Conservation (phyloP, 2,329 filamentous ascomycete genomes). For the Raffaelea ambrosiae region DNA sequence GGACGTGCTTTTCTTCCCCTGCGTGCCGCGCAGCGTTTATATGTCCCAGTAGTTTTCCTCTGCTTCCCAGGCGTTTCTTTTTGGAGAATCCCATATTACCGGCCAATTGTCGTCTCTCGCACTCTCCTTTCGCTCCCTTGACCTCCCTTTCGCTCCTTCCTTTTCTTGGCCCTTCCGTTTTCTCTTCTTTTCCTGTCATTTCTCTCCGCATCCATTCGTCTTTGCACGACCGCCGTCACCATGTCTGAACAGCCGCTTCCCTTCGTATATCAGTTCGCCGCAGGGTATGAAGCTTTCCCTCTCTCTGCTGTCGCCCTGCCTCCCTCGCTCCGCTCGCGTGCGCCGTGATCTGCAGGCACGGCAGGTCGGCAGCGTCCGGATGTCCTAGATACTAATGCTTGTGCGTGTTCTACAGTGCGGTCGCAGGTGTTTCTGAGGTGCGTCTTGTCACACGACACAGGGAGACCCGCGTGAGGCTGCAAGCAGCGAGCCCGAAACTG, state of each 20-base stretch:
- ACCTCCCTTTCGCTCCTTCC: background rate
- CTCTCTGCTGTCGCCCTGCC: background rate
- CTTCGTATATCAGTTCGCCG: constrained; percentile 91
- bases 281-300: constrained; percentile 44
- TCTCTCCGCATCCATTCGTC: background rate
- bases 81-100: background rate
- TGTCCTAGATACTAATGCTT: background rate
- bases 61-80: too few species aligned
- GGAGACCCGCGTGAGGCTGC: background rate
- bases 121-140: background rate
- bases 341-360: too few species aligned
- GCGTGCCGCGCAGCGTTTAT: too few species aligned
- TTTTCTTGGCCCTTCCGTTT: background rate
- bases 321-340: background rate
- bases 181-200: background rate
- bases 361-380: too few species aligned
- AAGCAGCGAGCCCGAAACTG: constrained; percentile 1
- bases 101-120: background rate
- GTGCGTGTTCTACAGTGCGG: constrained; percentile 57
- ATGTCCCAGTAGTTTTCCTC: too few species aligned
- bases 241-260: constrained; percentile 71
- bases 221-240: constrained; percentile 26
- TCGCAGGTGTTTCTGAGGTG: constrained; percentile 96
- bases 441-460: constrained; percentile 28
- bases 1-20: too few species aligned